Evolutionary conservation across 371 early-diverging fungal genomes (phyloP), one percentile per base, ranked within the genome.

Genomic region (Mucor saturninus): DNA sequence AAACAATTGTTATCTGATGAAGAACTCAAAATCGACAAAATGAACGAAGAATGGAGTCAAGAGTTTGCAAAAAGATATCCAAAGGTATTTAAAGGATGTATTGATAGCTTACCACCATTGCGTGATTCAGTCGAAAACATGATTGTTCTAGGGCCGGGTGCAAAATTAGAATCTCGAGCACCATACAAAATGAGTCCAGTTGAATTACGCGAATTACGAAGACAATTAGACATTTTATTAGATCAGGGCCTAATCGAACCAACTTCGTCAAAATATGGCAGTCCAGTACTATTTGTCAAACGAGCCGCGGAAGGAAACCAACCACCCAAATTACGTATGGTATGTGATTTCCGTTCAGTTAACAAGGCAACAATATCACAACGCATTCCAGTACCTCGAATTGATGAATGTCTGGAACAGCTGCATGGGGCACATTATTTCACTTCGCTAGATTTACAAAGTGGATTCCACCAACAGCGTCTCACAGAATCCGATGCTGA

Each of bases 401-500:
- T 85, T 1, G 74, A 77, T 7, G 83, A 85, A 39, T 68, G 77
- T 21, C 37, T 85, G 0, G 82, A 83, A 21, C 61, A 66, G 0
- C 37, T 82, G 3, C 5, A 54, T 3, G 73, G 73, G 0, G 79
- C 80, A 0, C 62, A 15, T 4, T 38, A 64, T 37, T 86, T 85
- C 58, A 66, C 84, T 0, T 79, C 74, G 45, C 32, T 88, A 0
- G 88, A 90, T 39, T 55, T 88, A 0, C 54, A 61, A 0, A 56
- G 50, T 30, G 77, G 77, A 0, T 84, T 81, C 62, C 59, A 78
- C 38, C 81, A 82, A 64, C 29, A 85, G 1, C 84, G 83, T 61
- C 65, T 40, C 31, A 48, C 57, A 15, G 35, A 50, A 5, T 58
- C 30, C 10, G 69, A 75, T 39, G 15, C 43, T 13, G 54, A 43